Base-by-base conservation (phyloP, 768 basidiomycete genomes). In the Termitomyces sp. region DNA sequence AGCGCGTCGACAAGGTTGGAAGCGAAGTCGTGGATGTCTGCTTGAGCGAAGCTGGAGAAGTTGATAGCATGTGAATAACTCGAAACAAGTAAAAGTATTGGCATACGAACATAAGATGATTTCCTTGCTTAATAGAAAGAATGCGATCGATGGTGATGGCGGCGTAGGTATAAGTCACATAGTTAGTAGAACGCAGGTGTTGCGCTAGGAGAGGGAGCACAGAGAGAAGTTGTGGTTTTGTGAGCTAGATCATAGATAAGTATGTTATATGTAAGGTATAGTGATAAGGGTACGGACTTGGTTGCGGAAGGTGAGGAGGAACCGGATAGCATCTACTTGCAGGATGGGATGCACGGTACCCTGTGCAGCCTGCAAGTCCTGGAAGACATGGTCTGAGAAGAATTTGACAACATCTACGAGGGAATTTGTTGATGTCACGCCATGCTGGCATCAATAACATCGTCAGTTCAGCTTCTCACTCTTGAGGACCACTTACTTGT, bases 91-190 rank as follows among this genome's bases (percentile, higher is more conserved):
- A 39, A 47, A 51, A 33, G 24, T 20, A 2, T 34, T 4, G 18
- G n/a, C 3, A 39, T 0, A 77, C 91, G 55, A 58, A 97, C 95
- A 93, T 67, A 26, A 92, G 77, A 61, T 85, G 82, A 4, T 79
- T 80, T 3, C 85, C 84, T 65, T 89, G 87, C 68, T 91, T 94
- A 72, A 98, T 97, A 72, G 86, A 93, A 40, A 99, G 74, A 54
- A 98, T 88, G 7, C 95, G 84, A 67, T 99, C 97, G 67, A 99
- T 95, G n/a, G 95, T 93, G 65, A 98, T 95, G 18, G 97, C 95
- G 9, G 95, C 94, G 72, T 98, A 98, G 0, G 96, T 95, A 66
- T 91, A 96, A 26, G 90, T 88, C 48, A 98, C 96, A 72, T 93
- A 95, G 68, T 94, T 93, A 52, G 81, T 76, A 20, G 92, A 93